Conservation (phyloP, 2,329 filamentous ascomycete species). For the Cylindrodendrum hubeiense region DNA sequence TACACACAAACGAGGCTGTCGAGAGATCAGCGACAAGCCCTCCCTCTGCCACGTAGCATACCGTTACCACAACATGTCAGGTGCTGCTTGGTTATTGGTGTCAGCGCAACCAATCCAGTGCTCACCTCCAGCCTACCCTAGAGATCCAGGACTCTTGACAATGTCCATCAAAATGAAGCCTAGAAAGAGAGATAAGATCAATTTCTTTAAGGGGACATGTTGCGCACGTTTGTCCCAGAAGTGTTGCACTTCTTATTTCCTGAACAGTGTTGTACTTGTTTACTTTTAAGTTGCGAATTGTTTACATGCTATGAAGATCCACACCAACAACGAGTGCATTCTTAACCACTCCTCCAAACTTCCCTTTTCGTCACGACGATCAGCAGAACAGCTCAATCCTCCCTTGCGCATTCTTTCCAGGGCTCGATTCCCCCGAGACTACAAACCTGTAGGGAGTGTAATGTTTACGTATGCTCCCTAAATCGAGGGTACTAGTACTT, state of each 20-base stretch:
- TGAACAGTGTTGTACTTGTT: background rate
- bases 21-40: background rate
- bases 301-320: background rate
- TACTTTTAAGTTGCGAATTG: background rate
- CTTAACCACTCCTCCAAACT: background rate
- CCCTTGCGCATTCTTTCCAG: too few relatives aligned
- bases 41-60: slow-evolving; percentile 3
- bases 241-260: background rate
- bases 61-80: background rate
- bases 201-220: background rate
- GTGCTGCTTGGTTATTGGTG: slow-evolving; percentile 1
- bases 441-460: too few relatives aligned
- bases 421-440: too few relatives aligned
- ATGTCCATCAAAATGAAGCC: background rate
- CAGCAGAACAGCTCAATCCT: too few relatives aligned
- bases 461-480: too few relatives aligned
- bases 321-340: too few relatives aligned
- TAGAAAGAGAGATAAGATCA: background rate
- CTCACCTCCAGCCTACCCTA: background rate
- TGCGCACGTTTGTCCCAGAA: background rate
- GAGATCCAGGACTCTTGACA: background rate
- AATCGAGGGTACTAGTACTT: too few relatives aligned
- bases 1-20: background rate
- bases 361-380: background rate
- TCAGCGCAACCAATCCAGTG: background rate